Evolutionary conservation across 2,329 filamentous ascomycete genomes (phyloP).

Genomic region (Colletotrichum sidae): DNA sequence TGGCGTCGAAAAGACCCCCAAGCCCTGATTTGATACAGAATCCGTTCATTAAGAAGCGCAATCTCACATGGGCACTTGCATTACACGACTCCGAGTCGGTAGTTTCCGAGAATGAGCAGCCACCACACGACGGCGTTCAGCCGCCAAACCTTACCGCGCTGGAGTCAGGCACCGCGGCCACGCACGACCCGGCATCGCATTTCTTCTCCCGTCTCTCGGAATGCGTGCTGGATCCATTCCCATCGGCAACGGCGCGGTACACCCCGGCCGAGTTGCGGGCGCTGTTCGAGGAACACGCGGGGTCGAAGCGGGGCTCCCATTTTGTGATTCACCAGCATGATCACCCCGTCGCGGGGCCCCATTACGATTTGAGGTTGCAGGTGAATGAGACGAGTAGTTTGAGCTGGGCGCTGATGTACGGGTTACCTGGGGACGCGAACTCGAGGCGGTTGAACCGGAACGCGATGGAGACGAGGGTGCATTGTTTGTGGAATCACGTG

Average conservation of each 20-base stretch:
- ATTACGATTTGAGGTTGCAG: slow-evolving; percentile 78
- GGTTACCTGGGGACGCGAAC: slow-evolving; percentile 69
- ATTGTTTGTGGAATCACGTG: slow-evolving; percentile 72
- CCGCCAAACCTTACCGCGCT: slow-evolving; percentile 46
- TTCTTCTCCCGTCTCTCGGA: slow-evolving; percentile 50
- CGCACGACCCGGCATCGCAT: slow-evolving; percentile 53
- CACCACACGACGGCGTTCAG: neutral
- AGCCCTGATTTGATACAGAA: slow-evolving; percentile 54
- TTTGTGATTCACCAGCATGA: slow-evolving; percentile 82
- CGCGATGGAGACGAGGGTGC: slow-evolving; percentile 71
- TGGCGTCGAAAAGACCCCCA: slow-evolving; percentile 46
- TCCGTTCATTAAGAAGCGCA: slow-evolving; percentile 60
- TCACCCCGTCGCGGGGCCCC: slow-evolving; percentile 74
- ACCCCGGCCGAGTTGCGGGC: slow-evolving; percentile 46
- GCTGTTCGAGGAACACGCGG: slow-evolving; percentile 51
- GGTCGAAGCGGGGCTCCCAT: slow-evolving; percentile 55
- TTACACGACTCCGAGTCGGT: slow-evolving; percentile 28
- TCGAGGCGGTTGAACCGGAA: slow-evolving; percentile 65
- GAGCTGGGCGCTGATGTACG: slow-evolving; percentile 75
- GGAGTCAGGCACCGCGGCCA: slow-evolving; percentile 51
- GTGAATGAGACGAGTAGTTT: slow-evolving; percentile 75
- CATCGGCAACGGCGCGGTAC: slow-evolving; percentile 44
- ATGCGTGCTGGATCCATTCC: slow-evolving; percentile 41
- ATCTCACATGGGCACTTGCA: slow-evolving; percentile 56
- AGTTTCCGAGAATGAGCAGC: neutral